Evolutionary conservation across 2,329 filamentous ascomycete species (phyloP), one percentile per base, ranked within the genome.

Genomic region (Aspergillaceae sp.): DNA sequence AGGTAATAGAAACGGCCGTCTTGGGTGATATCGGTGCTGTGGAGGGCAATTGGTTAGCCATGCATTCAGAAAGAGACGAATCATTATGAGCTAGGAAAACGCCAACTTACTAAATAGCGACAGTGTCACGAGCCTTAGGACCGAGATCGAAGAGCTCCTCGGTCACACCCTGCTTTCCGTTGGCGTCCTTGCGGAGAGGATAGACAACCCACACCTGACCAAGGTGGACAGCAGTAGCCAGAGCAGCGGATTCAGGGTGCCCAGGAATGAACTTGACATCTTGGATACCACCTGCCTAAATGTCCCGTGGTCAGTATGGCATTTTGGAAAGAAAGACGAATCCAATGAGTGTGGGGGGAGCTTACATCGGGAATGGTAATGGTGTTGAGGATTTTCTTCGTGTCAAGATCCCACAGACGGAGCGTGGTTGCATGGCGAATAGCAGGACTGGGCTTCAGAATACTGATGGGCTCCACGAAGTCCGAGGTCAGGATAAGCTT

Each of bases 181-280:
- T 68, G 5, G 68, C 58, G 54, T 79, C 70, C 50, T 68, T 74
- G 51, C 76, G 75, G 69, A 76, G 75, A 26, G 79, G 79, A 59
- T 82, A 82, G 63, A 83, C 80, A 60, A 82, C 76, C 79, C 79
- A 83, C 52, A 82, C 76, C 55, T 82, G 72, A 7, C 78, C 79
- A 3, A 75, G 71, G 30, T 74, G 72, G 19, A 82, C 78, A 10
- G 80, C 78, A 8, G 78, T 80, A 6, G 79, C 78, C 27, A 82
- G 65, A 7, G 78, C 79, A 30, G 78, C 79, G 32, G 67, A 68
- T 51, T 82, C 78, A 5, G 66, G 57, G 67, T 82, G 77, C 6
- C 76, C 75, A 1, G 79, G 79, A 50, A 82, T 82, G 64, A 82
- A 81, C 61, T 83, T 83, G 56, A 83, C 75, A 51, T 83, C 79